Base-by-base conservation (phyloP, 768 basidiomycete species). In the Mycena floridula region DNA sequence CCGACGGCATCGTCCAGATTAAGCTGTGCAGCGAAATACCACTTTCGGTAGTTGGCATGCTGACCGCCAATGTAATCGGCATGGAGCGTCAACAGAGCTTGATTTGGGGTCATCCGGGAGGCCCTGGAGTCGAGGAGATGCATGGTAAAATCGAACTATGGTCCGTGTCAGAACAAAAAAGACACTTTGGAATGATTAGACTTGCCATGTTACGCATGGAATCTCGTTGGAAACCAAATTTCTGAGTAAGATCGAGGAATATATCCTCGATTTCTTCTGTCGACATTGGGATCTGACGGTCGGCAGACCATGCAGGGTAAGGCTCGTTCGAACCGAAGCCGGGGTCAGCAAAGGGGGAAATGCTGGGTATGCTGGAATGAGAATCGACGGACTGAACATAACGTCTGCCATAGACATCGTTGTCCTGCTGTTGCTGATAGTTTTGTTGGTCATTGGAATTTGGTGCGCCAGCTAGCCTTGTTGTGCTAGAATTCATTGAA, bases 21-120 rank as follows among this genome's bases (percentile, higher is more conserved):
- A 62, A 99, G 87, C 62, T 99, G 96, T 11, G 95, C 93, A 27
- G 96, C 96, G 63, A 98, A 99, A 62, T 99, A 99, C 96, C 96
- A 98, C 66, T 98, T 97, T 62, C 96, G 88, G 65, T 98, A 98
- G 71, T 98, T 98, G 54, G 96, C 96, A 59, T 98, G 89, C 59
- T 92, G 89, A 37, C 96, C 96, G 45, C 96, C 96, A 49, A 99
- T 97, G 66, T 98, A 99, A 65, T 99, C 95, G 43, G 95, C 95
- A 61, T 99, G 96, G 20, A 99, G 76, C 27, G 96, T 98, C 50
- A 96, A 76, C 37, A 99, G 78, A 2, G 96, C 96, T 58, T 97
- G 94, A 60, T 88, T 88, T 9, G 96, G 93, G 7, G 89, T 81
- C 95, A 98, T 98, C 50, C 96, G 86, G 18, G 94, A 97, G n/a